phyloP scores from a whole-genome alignment of 2,329 filamentous ascomycete genomes.

The Xylariales sp. region DNA sequence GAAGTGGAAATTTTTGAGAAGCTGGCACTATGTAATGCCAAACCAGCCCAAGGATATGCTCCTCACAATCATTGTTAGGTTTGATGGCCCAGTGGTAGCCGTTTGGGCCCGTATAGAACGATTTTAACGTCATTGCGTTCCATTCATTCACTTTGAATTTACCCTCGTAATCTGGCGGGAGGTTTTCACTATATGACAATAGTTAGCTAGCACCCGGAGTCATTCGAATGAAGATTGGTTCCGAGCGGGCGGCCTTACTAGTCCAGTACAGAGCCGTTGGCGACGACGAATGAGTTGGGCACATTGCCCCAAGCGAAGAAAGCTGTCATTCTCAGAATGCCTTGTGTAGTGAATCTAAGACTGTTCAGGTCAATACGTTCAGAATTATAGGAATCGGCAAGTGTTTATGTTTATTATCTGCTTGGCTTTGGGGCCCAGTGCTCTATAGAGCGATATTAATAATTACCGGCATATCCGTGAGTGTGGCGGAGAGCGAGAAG shows the following conservation, averaged over 20 bases:
- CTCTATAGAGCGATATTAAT: not conserved
- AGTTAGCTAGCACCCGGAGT: not conserved
- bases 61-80: constrained; percentile 21
- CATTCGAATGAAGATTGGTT: not conserved
- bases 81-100: constrained; percentile 25
- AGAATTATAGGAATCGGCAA: not conserved
- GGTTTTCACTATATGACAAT: constrained; percentile 15
- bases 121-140: constrained; percentile 28
- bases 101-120: constrained; percentile 25
- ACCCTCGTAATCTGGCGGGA: constrained; percentile 26
- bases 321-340: constrained; percentile 31
- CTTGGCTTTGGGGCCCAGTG: not conserved
- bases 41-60: not conserved
- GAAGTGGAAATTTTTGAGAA: not conserved
- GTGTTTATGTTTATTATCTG: not conserved
- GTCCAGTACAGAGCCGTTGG: constrained; percentile 30
- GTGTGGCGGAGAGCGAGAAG: not conserved
- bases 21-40: too few species aligned
- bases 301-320: constrained; percentile 33
- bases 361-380: not conserved
- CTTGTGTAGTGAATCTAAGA: not conserved
- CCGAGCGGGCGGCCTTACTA: constrained; percentile 21
- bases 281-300: constrained; percentile 32
- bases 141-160: constrained; percentile 31
- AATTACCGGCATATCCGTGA: not conserved